Base-by-base conservation (phyloP, 805 yeast genomes). In the Barnettozyma siamensis region DNA sequence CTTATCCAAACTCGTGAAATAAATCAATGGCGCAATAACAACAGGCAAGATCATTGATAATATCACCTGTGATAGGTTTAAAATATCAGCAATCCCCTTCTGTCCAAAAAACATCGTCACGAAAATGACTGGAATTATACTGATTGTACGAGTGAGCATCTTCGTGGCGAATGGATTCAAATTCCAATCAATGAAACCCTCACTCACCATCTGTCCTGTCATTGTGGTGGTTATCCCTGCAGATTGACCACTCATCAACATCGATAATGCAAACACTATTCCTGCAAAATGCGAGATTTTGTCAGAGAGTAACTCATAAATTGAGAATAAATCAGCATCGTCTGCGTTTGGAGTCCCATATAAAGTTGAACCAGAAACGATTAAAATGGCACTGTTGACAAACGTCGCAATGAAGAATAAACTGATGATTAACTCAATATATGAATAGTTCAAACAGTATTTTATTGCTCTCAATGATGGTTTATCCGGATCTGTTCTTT, bases 171-270 rank as follows among this genome's bases (percentile, higher is more conserved):
- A 88, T 2, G 97, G 96, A 28, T 84, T 78, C 45, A 88, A 72
- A 7, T 83, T 67, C 84, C 95, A 85, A 45, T 75, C 69, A 20
- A 87, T 69, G 53, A 88, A 89, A 1, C 97, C 97, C 60, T 88
- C 96, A 54, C 87, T 79, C 8, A 88, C 94, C 78, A 87, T 86
- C 59, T 88, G 96, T 29, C 96, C 95, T 2, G 96, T 89, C 54
- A 89, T 72, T 0, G 96, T 89, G 57, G 95, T 88, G 16, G 88
- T 95, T 31, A 91, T 85, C 32, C 96, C 96, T 2, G 96, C 96
- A 54, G 93, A 82, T 57, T 88, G 91, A n/a, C 97, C 97, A 12
- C 91, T 81, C 58, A 85, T 88, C 35, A 88, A 67, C 63, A 88
- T 74, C 1, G 96, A 96, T 37, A 88, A 63, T 0, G 96, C 96